Conservation (phyloP, 805 yeast species). For the Huiozyma naganishii region DNA sequence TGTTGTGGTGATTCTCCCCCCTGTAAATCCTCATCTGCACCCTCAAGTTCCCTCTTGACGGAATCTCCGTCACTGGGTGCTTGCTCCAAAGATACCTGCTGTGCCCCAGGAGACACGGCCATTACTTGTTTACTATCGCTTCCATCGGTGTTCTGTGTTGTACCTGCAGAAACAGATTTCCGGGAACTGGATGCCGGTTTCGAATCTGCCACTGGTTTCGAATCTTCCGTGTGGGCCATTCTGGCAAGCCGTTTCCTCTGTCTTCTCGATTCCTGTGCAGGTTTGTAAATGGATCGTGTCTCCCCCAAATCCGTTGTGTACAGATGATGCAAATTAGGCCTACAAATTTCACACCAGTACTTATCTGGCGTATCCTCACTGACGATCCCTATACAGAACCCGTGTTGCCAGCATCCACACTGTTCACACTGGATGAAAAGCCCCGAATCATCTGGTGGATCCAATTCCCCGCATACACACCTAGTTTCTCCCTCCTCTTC, state of each 20-base stretch:
- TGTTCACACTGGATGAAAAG: conserved; percentile 76
- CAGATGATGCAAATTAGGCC: conserved; percentile 62
- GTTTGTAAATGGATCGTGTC: conserved; percentile 27
- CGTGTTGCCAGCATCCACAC: conserved; percentile 97
- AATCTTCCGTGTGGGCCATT: background rate
- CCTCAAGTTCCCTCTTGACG: conserved; percentile 1
- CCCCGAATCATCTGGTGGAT: conserved; percentile 43
- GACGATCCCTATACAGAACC: conserved; percentile 81
- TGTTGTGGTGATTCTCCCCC: background rate
- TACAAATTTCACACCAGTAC: conserved; percentile 89
- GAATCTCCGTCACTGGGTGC: conserved; percentile 1
- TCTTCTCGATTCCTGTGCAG: conserved; percentile 30
- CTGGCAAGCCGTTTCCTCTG: conserved; percentile 21
- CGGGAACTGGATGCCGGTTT: background rate
- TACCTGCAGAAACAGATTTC: background rate
- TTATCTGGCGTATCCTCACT: conserved; percentile 71
- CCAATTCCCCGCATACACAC: conserved; percentile 35
- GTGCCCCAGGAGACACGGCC: background rate
- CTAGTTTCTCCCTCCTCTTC: conserved; percentile 37
- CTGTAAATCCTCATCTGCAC: conserved; percentile 14
- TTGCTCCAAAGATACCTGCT: background rate
- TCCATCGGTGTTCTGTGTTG: background rate
- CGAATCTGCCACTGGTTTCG: background rate
- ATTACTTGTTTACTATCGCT: background rate
- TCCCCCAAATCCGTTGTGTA: conserved; percentile 20